These are phyloP conservation scores for Exophiala mesophila DNA, from an alignment of 2,329 filamentous ascomycete species.

Conservation along the genomic window DNA sequence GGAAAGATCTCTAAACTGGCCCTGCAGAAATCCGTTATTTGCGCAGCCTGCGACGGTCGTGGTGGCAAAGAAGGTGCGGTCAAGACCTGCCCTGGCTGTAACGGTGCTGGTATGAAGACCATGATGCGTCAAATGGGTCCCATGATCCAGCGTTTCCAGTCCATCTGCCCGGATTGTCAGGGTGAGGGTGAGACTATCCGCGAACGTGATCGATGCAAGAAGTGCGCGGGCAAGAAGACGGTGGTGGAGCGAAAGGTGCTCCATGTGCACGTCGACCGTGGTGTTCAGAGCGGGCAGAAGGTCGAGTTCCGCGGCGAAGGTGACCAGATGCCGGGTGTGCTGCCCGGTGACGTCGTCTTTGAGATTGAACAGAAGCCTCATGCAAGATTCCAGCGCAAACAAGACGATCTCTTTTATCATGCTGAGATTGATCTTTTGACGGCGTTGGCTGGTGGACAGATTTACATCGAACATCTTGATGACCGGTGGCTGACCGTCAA, in stretches of 20 bases:
- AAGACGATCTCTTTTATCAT: slow-evolving; percentile 92
- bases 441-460: slow-evolving; percentile 81
- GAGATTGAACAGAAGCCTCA: slow-evolving; percentile 99
- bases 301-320: slow-evolving; percentile 96
- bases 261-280: slow-evolving; percentile 94
- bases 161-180: slow-evolving; percentile 95
- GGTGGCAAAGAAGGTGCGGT: slow-evolving; percentile 98
- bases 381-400: slow-evolving; percentile 86
- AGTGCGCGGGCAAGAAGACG: slow-evolving; percentile 96
- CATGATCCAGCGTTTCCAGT: slow-evolving; percentile 99
- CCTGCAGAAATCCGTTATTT: slow-evolving; percentile 95
- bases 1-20: slow-evolving; percentile 97
- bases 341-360: slow-evolving; percentile 94
- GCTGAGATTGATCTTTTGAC: slow-evolving; percentile 95
- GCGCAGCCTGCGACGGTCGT: slow-evolving; percentile 85
- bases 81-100: slow-evolving; percentile 83
- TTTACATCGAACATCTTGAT: slow-evolving; percentile 94
- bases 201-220: slow-evolving; percentile 97
- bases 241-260: slow-evolving; percentile 95
- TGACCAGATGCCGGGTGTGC: slow-evolving; percentile 87
- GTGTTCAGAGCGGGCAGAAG: slow-evolving; percentile 89
- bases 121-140: slow-evolving; percentile 99
- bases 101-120: slow-evolving; percentile 96
- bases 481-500: slow-evolving; percentile 94
- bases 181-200: slow-evolving; percentile 96